These are phyloP conservation scores for Debaryomyces robertsiae DNA, from an alignment of 1,139 yeast species.

Conservation along the genomic window DNA sequence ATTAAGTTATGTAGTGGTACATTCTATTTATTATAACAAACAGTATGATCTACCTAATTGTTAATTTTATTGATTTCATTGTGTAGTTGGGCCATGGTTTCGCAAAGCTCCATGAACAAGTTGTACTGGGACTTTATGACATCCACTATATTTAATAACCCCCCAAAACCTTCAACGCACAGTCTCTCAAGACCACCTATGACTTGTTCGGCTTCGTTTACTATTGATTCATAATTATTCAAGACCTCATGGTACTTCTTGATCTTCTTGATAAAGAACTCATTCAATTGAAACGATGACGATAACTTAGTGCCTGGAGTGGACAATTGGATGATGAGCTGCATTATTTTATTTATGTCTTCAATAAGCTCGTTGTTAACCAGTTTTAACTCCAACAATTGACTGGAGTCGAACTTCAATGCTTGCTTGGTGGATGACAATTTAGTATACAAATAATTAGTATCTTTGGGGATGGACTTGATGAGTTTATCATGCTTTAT, in stretches of 20 bases:
- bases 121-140: slow-evolving; percentile 82
- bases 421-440: slow-evolving; percentile 70
- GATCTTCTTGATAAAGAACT: slow-evolving; percentile 55
- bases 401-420: slow-evolving; percentile 46
- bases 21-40: background rate
- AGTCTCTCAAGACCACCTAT: slow-evolving; percentile 46
- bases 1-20: too few species aligned
- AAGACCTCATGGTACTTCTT: slow-evolving; percentile 67
- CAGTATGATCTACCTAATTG: background rate
- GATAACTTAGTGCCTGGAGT: slow-evolving; percentile 69
- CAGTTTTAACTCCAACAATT: slow-evolving; percentile 36
- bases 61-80: slow-evolving; percentile 45
- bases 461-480: slow-evolving; percentile 83
- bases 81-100: slow-evolving; percentile 86
- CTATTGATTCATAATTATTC: slow-evolving; percentile 72
- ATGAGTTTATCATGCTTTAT: slow-evolving; percentile 69
- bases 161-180: slow-evolving; percentile 51
- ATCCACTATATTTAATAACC: slow-evolving; percentile 57
- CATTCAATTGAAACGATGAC: slow-evolving; percentile 52
- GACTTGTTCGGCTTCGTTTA: slow-evolving; percentile 66
- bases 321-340: slow-evolving; percentile 64
- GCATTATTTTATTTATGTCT: slow-evolving; percentile 69
- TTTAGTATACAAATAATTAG: slow-evolving; percentile 66
- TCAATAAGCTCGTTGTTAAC: slow-evolving; percentile 62
- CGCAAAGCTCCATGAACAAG: slow-evolving; percentile 88